Evolutionary conservation across 345 rosid species (phyloP).

Genomic region (Citrus sinensis): DNA sequence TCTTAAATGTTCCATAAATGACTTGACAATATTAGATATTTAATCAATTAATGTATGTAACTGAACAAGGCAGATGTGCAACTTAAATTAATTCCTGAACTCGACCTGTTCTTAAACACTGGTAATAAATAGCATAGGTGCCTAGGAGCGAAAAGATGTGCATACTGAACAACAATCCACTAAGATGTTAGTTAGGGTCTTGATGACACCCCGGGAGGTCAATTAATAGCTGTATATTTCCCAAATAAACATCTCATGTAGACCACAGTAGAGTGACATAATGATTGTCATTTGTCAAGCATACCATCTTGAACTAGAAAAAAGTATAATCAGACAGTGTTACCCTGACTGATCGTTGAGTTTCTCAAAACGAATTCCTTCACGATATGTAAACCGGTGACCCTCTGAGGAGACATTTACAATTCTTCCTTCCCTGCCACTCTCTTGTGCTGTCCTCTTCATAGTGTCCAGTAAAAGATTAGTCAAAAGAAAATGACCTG

Average conservation of each 20-base stretch:
- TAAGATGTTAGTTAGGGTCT: background rate
- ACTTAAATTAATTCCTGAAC: background rate
- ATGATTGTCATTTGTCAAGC: background rate
- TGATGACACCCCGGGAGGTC: background rate
- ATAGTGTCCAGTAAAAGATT: conserved; percentile 63
- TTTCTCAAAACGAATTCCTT: conserved; percentile 59
- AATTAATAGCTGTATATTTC: background rate
- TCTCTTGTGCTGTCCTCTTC: conserved; percentile 62
- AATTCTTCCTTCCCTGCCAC: conserved; percentile 69
- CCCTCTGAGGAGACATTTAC: conserved; percentile 64
- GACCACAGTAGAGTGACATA: background rate
- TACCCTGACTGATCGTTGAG: conserved; percentile 67
- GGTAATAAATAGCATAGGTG: background rate
- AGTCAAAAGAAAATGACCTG: conserved; percentile 83
- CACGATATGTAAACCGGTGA: conserved; percentile 28
- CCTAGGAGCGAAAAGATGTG: background rate
- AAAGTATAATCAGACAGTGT: background rate
- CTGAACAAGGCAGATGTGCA: background rate
- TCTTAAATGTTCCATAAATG: background rate
- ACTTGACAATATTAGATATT: background rate
- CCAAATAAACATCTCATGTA: background rate
- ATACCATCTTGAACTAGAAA: background rate
- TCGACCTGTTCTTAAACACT: background rate
- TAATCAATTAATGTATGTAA: background rate
- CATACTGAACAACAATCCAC: background rate